Conservation (phyloP, 345 rosid species). For the Eucalyptus tenuipes region DNA sequence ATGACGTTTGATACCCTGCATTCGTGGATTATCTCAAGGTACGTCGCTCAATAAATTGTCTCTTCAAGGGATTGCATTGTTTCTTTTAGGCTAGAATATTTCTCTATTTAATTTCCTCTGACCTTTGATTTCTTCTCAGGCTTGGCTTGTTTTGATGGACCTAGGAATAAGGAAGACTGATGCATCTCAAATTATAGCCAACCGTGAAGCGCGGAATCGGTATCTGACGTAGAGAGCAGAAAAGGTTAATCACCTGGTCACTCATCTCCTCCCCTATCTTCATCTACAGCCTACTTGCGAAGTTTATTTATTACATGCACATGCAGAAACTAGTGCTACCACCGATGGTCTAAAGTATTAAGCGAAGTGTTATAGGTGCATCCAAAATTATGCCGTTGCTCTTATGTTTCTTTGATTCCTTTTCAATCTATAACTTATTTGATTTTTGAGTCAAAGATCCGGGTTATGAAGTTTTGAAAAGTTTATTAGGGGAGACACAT, state of each 20-base stretch:
- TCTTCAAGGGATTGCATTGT: background rate
- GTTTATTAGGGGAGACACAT: conserved; percentile 36
- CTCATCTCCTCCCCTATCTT: background rate
- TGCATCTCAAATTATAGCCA: conserved; percentile 14
- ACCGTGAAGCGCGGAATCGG: conserved; percentile 49
- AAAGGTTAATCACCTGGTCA: conserved; percentile 19
- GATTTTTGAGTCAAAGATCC: conserved; percentile 33
- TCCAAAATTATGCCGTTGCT: background rate
- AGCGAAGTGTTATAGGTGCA: background rate
- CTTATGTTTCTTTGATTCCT: background rate
- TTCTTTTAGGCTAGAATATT: background rate
- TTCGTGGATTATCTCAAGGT: conserved; percentile 67
- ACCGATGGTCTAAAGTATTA: background rate
- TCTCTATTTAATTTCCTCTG: background rate
- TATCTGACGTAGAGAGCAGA: conserved; percentile 63
- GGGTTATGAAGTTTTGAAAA: conserved; percentile 42
- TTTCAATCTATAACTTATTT: background rate
- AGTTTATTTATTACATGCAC: background rate
- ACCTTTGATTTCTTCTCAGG: conserved; percentile 7
- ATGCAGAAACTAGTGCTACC: background rate
- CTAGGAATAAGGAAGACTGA: conserved; percentile 26
- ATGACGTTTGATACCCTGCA: conserved; percentile 26
- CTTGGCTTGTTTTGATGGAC: conserved; percentile 46
- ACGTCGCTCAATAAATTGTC: background rate
- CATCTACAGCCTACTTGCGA: background rate